These are phyloP conservation scores for Sclerotiophoma versabilis DNA, from an alignment of 2,329 filamentous ascomycete species.

Conservation along the genomic window DNA sequence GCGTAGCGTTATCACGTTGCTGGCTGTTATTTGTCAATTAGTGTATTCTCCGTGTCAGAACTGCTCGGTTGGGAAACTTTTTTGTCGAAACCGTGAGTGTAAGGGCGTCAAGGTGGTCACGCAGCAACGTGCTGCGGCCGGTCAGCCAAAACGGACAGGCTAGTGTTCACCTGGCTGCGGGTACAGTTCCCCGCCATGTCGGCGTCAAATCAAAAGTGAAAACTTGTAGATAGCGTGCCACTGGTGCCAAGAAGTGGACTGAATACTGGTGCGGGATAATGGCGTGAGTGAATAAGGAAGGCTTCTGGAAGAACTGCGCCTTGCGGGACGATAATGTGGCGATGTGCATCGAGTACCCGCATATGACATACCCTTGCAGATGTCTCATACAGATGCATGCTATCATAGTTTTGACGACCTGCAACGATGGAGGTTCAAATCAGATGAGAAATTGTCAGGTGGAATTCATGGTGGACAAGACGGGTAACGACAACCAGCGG, in stretches of 20 bases:
- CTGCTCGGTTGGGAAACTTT: slow-evolving; percentile 9
- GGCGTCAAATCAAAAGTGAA: slow-evolving; percentile 3
- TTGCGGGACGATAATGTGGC: slow-evolving; percentile 7
- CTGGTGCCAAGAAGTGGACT: slow-evolving; percentile 4
- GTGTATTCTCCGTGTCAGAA: slow-evolving; percentile 16
- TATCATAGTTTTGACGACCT: neutral
- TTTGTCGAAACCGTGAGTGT: slow-evolving; percentile 4
- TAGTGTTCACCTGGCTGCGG: slow-evolving; percentile 9
- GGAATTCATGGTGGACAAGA: slow-evolving; percentile 1
- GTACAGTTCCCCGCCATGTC: slow-evolving; percentile 8
- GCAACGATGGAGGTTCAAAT: neutral
- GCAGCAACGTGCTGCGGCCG: slow-evolving; percentile 13
- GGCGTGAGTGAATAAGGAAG: slow-evolving; percentile 15
- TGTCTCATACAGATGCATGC: slow-evolving; percentile 8
- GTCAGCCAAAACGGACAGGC: slow-evolving; percentile 12
- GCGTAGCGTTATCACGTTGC: slow-evolving; percentile 17
- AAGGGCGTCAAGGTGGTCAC: slow-evolving; percentile 17
- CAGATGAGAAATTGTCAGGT: neutral
- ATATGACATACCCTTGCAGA: slow-evolving; percentile 13
- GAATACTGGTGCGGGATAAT: slow-evolving; percentile 11
- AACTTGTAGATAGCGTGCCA: slow-evolving; percentile 4
- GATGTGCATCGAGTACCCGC: neutral
- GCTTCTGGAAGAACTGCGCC: slow-evolving; percentile 25
- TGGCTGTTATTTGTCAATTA: slow-evolving; percentile 17
- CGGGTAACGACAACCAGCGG: slow-evolving; percentile 3